Conservation (phyloP, 495 filamentous ascomycete genomes). For the Collariella sp. region DNA sequence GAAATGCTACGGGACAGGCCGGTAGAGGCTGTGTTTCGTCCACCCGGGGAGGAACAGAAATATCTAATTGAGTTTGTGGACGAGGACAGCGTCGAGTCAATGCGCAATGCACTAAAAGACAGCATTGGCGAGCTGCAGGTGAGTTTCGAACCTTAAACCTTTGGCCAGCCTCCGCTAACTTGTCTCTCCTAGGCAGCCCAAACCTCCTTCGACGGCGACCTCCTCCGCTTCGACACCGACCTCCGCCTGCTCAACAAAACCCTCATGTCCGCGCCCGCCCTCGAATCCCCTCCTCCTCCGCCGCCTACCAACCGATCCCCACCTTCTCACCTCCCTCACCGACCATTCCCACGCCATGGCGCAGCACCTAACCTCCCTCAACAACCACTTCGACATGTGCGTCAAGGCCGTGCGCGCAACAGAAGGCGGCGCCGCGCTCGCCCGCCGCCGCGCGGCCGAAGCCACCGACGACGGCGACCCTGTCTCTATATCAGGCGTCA, state of each 20-base stretch:
- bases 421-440: conserved; percentile 75
- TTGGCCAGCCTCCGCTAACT: not conserved
- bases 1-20: conserved; percentile 57
- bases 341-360: conserved; percentile 79
- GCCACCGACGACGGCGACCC: conserved; percentile 47
- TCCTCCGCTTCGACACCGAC: conserved; percentile 53
- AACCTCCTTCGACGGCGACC: conserved; percentile 52
- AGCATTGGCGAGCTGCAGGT: conserved; percentile 52
- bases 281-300: conserved; percentile 31
- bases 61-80: conserved; percentile 87
- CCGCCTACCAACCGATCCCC: conserved; percentile 46
- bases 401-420: conserved; percentile 87
- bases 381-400: conserved; percentile 90
- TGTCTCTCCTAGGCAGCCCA: conserved; percentile 42
- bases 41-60: conserved; percentile 55
- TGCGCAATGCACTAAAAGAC: conserved; percentile 56
- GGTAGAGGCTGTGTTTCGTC: conserved; percentile 67
- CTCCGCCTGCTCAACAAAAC: conserved; percentile 41
- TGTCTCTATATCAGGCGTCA: conserved; percentile 50
- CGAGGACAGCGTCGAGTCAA: conserved; percentile 61
- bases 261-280: conserved; percentile 28
- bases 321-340: conserved; percentile 64
- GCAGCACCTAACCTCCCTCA: conserved; percentile 66
- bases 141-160: conserved; percentile 1
- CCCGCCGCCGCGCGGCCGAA: conserved; percentile 47